Percentiles rank a stretch among this genome's conserved stretches.
phyloP scores from a whole-genome alignment of 129 eudicot species.

The Smallanthus sonchifolius region DNA sequence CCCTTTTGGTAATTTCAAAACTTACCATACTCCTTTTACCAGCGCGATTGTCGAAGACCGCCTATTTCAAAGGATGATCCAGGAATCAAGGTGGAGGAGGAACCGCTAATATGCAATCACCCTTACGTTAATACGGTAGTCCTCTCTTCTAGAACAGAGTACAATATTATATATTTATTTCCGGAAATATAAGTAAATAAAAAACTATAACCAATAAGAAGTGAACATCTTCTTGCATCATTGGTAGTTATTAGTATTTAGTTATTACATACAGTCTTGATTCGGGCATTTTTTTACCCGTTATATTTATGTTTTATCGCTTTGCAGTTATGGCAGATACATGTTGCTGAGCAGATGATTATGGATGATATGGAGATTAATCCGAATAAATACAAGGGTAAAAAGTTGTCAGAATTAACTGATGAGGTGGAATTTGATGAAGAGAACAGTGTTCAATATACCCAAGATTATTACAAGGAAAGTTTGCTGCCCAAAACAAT shows the following conservation, averaged over 20 bases:
- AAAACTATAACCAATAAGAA: background rate
- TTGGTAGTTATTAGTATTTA: background rate
- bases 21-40: conserved; percentile 17
- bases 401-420: conserved; percentile 63
- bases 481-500: conserved; percentile 52
- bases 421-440: conserved; percentile 93
- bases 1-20: background rate
- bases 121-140: conserved; percentile 93
- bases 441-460: conserved; percentile 58
- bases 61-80: conserved; percentile 89
- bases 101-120: conserved; percentile 79
- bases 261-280: background rate
- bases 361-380: conserved; percentile 85
- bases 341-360: conserved; percentile 89
- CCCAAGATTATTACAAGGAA: conserved; percentile 59
- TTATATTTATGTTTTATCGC: background rate
- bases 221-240: background rate
- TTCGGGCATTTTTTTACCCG: background rate
- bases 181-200: background rate
- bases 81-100: conserved; percentile 73
- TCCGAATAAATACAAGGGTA: conserved; percentile 77
- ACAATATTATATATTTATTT: background rate
- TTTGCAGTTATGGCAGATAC: conserved; percentile 90
- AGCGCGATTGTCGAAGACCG: conserved; percentile 95
- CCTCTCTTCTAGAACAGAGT: background rate